Base-by-base conservation (phyloP, 805 yeast species). In the Pichia eremophila region DNA sequence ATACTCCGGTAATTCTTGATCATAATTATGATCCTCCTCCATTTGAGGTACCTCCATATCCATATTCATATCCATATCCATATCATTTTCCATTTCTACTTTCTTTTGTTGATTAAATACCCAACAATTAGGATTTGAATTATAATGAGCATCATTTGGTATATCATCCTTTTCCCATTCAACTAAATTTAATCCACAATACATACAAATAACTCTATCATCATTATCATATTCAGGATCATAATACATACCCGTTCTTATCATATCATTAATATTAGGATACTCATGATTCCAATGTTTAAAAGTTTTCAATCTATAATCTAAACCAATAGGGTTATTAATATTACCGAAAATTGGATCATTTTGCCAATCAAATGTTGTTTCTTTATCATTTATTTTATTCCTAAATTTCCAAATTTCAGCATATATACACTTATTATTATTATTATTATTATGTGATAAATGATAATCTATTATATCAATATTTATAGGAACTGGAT, bases 151-250 rank as follows among this genome's bases (percentile, higher is more conserved):
- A 19, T 39, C 42, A 28, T 46, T 18, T 4, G 52, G 52, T 37
- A 75, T 78, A 62, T 86, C 93, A 2, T 67, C 71, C 1, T 63
- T 59, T 49, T 76, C 85, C 95, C 95, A 85, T 3, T 88, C 89
- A 46, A 83, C 84, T 15, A 77, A 64, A 0, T 82, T 73, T 18
- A 74, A 65, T 11, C 75, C 77, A 62, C 95, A 85, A 57, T 77
- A 78, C 53, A 76, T 68, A 59, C 95, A 85, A 3, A 76, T 67
- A 1, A 79, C 78, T 28, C 75, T 70, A 58, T 81, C 84, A 45
- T 74, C 79, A 15, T 62, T 61, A 11, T 46, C 43, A 8, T 8
- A 42, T 87, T 84, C 11, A 70, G 65, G 53, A 38, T 53, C 44
- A 57, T 74, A 81, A 51, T 71, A 79, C 57, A 85, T 83, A 1